Conservation (phyloP, 1,139 yeast species). For the Petasospora rhodanensis region DNA sequence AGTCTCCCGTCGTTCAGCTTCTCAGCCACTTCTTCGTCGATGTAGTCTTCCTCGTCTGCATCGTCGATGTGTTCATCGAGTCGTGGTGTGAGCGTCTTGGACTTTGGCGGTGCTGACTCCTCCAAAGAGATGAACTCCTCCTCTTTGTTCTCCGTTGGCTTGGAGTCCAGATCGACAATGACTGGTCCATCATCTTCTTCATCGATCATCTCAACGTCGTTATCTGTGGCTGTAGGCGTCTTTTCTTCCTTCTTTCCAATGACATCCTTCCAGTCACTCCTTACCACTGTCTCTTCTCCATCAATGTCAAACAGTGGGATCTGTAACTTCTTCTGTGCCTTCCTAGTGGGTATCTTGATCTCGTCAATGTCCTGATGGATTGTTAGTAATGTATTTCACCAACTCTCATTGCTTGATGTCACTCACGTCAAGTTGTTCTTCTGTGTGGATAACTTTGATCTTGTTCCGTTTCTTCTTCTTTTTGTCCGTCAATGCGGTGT, state of each 20-base stretch:
- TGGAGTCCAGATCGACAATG: not conserved
- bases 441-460: not conserved
- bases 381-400: no score
- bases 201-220: not conserved
- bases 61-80: not conserved
- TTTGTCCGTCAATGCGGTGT: no score
- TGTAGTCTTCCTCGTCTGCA: conserved; percentile 2
- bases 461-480: not conserved
- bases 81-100: not conserved
- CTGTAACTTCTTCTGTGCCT: no score
- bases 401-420: no score
- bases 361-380: no score
- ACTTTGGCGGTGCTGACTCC: not conserved
- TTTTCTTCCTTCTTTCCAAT: not conserved
- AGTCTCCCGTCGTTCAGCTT: conserved; percentile 33
- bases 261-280: not conserved
- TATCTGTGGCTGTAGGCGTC: not conserved
- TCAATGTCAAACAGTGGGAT: no score
- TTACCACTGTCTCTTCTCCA: no score
- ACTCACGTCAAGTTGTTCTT: no score
- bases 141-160: not conserved
- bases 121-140: conserved; percentile 1
- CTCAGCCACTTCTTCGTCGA: conserved; percentile 25
- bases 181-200: not conserved
- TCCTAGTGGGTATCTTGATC: no score